Evolutionary conservation across 1,284 basidiomycete species (phyloP), one percentile per base, ranked within the genome.

Genomic region (Fomes fomentarius): DNA sequence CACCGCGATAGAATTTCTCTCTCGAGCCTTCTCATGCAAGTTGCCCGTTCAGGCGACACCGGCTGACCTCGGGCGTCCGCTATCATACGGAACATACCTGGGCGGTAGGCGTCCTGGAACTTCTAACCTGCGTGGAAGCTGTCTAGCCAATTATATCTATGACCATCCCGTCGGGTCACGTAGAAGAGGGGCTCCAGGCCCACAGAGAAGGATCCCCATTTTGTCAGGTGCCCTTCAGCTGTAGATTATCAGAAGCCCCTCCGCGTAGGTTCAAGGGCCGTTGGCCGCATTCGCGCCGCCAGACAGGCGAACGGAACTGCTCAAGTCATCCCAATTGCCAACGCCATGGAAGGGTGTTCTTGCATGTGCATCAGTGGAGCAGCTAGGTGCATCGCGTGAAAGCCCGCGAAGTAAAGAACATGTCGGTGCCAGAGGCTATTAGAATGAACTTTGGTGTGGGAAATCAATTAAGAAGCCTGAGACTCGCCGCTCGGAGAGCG

Each of bases 201-300:
- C 28, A 37, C 34, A n/a, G 25, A 25, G 50, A 52, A 52, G 43
- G 37, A 45, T 46, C 43, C 50, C 37, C 43, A 17, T 14, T n/a
- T 28, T 45, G 47, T 44, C 48, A 43, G 52, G 38, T 51, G 49
- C 48, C 44, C 35, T 40, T 30, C 17, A 37, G 34, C 38, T 35
- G 34, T 41, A 43, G 40, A 45, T 33, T 30, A 38, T 47, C 39
- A 38, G 50, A 45, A 30, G 21, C 38, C 43, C n/a, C 22, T 40
- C 40, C 34, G 54, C 43, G 54, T 31, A 53, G 51, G 39, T 28
- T 47, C 45, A 49, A 53, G 35, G 25, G 34, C 50, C 52, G 51
- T 53, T 50, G 54, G 54, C 58, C 54, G 58, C 58, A 24, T 47
- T 56, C 46, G 52, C 42, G 37, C 58, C 58, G 58, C 51, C 38